Base-by-base conservation (phyloP, 345 rosid genomes). In the Linum tenue region DNA sequence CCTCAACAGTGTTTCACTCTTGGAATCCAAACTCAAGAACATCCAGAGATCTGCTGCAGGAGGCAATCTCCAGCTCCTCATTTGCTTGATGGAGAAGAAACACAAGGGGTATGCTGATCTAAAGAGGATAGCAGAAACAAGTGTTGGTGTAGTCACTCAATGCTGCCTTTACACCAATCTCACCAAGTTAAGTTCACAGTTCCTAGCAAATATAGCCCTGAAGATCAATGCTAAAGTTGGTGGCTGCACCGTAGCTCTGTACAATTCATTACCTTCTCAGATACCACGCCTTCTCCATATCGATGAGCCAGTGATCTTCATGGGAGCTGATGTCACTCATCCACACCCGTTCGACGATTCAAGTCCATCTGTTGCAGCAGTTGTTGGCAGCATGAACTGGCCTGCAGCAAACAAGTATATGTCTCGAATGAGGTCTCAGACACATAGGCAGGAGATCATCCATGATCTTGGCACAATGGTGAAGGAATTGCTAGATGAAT, bases 351-450 rank as follows among this genome's bases (percentile, higher is more conserved):
- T 94, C 1, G 99, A 94, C 39, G 99, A 94, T 71, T 79, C 41
- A 65, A 94, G 99, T 60, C 99, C 99, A 31, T 94, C 99, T 0
- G 92, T 88, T 68, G 99, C 96, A 3, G 99, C 99, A 55, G 97
- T 90, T 37, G 99, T 94, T 39, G 99, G 97, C n/a, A 94, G 97
- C 86, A 82, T 94, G 83, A 94, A 90, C 82, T 94, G 99, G 99
- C 97, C 99, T 1, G 87, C 90, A 15, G 96, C 96, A 55, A 94
- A 94, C 89, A 81, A 83, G 70, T 94, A 94, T 38, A 84, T 78
- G 0, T 94, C 97, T 0, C 77, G 96, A 63, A 94, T 94, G 96
- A 73, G 92, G 75, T 94, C 99, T n/a, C 97, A 94, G 68, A 88
- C 90, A n/a, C 97, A 92, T 70, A 69, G 97, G 53, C 89, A 92